Percentiles rank a stretch among this genome's conserved stretches.
phyloP scores from a whole-genome alignment of 1,284 basidiomycete species.

The Puccinia polysora region DNA sequence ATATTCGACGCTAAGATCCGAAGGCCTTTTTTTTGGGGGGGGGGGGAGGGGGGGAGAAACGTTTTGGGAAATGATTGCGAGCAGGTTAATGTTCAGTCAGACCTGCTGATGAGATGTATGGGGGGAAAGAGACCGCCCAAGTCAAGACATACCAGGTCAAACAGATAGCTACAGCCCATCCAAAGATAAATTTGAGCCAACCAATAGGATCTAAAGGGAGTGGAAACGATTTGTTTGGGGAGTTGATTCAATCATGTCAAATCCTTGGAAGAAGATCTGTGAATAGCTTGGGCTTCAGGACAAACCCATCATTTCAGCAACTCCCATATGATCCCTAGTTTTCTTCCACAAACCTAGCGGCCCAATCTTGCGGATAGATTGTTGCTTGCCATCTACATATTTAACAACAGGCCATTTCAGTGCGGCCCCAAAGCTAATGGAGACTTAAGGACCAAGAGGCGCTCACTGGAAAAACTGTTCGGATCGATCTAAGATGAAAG shows the following conservation, averaged over 20 bases:
- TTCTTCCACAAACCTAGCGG: slow-evolving; percentile 13
- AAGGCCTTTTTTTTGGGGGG: background rate
- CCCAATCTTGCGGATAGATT: background rate
- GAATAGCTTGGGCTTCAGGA: background rate
- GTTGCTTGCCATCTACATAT: background rate
- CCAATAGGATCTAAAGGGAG: slow-evolving; percentile 19
- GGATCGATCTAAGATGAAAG: background rate
- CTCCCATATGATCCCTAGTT: slow-evolving; percentile 7
- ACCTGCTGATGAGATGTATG: no score
- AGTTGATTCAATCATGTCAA: background rate
- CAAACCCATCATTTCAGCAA: slow-evolving; percentile 11
- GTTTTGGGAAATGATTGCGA: no score
- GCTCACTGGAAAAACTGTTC: slow-evolving; percentile 5
- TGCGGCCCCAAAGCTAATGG: no score
- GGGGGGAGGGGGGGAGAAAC: background rate
- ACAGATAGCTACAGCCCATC: slow-evolving; percentile 20
- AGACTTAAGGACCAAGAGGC: background rate
- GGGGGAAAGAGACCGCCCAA: no score
- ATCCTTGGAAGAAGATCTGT: no score
- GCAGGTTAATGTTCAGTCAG: no score
- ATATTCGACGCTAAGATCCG: slow-evolving; percentile 6
- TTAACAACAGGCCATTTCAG: background rate
- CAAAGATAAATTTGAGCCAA: slow-evolving; percentile 12
- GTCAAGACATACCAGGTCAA: slow-evolving; percentile 18
- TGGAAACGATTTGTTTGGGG: background rate